Evolutionary conservation across 2,329 filamentous ascomycete species (phyloP), one percentile per base, ranked within the genome.

Genomic region (Laburnicola sp.): DNA sequence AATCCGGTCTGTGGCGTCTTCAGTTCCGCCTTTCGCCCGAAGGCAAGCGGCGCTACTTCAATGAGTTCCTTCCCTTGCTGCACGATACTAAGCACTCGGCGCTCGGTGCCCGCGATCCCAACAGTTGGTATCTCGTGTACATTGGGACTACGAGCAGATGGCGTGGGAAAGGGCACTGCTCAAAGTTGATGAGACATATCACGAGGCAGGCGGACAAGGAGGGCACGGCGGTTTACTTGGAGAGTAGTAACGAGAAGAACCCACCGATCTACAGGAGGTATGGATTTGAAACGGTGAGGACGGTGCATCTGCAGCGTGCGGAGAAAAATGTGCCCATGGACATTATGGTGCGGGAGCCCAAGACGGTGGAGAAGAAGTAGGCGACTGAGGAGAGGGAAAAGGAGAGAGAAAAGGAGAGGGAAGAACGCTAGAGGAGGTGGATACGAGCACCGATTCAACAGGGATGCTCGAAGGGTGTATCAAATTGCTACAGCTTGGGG

Each of bases 71-170:
- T 41, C 88, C 89, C 11, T 79, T 91, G 39, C 80, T 94, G 57
- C 84, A 89, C 73, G 76, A 85, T 60, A 86, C 86, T 65, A 92
- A 92, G 77, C 76, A 79, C 54, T 79, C 83, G 54, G 80, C 88
- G 54, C 81, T 94, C 71, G 86, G 86, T 22, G 78, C 81, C 34
- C 80, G 84, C 44, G 86, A 90, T 67, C 71, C 78, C 60, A 78
- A 87, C 54, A 85, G 82, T 66, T 94, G 89, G 80, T 94, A 94
- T 71, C 84, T 95, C 48, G 88, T 91, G 41, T 94, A 93, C 72
- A 79, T 95, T 54, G 90, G 89, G 56, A 91, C 88, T 44, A 87
- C 86, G 70, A 84, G 87, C 30, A 79, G 78, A 54, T 84, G 86
- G 3, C 83, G 87, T 54, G 84, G 88, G 41, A 86, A 86, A 61